phyloP scores from a whole-genome alignment of 2,329 filamentous ascomycete species.

The Madurella mycetomatis region DNA sequence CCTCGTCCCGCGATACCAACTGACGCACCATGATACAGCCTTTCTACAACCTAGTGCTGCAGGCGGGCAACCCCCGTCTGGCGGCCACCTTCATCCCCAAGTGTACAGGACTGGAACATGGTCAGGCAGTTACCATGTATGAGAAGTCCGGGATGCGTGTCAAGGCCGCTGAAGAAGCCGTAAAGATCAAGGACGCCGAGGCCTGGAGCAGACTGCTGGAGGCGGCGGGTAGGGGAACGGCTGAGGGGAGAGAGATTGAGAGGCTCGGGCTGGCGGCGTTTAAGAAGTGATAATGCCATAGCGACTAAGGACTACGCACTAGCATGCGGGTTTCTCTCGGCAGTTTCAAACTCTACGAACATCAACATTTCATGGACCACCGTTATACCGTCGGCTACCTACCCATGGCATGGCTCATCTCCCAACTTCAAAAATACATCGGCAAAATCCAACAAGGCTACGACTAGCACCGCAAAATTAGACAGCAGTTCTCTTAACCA shows the following conservation, averaged over 20 bases:
- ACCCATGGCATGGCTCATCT: no score
- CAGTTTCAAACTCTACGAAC: neutral
- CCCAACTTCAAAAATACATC: no score
- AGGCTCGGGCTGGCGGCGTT: constrained; percentile 62
- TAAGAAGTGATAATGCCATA: constrained; percentile 37
- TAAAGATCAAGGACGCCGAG: constrained; percentile 72
- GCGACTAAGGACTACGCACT: neutral
- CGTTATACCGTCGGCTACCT: no score
- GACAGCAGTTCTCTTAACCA: no score
- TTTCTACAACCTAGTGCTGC: constrained; percentile 84
- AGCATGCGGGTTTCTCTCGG: neutral
- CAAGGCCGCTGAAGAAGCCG: constrained; percentile 87
- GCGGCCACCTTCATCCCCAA: constrained; percentile 84
- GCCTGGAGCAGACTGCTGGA: constrained; percentile 68
- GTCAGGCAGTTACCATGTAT: constrained; percentile 84
- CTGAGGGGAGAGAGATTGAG: constrained; percentile 74
- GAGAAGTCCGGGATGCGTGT: constrained; percentile 88
- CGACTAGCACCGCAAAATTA: no score
- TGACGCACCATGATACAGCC: constrained; percentile 47
- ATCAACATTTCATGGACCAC: neutral
- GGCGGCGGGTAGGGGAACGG: constrained; percentile 65
- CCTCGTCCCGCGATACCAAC: neutral
- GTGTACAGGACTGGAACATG: constrained; percentile 65
- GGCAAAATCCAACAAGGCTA: no score
- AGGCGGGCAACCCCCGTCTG: constrained; percentile 83